Conservation (phyloP, 306 rosid genomes). For the Myrica gale region DNA sequence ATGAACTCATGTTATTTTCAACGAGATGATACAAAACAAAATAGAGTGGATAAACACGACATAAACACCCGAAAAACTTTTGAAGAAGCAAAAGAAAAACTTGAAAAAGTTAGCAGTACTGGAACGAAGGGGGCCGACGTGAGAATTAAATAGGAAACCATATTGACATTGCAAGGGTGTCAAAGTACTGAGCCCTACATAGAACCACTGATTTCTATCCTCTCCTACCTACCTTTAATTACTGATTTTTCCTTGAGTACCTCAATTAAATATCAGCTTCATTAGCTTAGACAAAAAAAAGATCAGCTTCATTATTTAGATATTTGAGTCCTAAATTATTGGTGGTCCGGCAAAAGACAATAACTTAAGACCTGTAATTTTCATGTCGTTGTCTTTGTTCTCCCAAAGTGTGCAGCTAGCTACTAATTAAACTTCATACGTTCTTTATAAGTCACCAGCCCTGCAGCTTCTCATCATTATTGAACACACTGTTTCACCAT, state of each 20-base stretch:
- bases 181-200: background rate
- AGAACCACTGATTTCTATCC: background rate
- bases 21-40: no score
- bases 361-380: constrained; percentile 17
- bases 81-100: no score
- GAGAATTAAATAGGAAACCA: background rate
- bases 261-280: no score
- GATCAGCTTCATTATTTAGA: constrained; percentile 24
- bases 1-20: no score
- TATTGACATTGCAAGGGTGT: background rate
- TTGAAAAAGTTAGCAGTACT: no score
- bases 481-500: constrained; percentile 8
- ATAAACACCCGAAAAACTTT: no score
- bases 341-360: constrained; percentile 37
- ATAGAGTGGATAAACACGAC: no score
- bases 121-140: background rate
- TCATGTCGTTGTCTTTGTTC: constrained; percentile 25
- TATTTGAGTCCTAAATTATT: constrained; percentile 38
- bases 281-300: no score
- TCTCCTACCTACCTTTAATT: constrained; percentile 22
- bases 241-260: constrained; percentile 8
- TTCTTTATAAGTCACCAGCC: no score
- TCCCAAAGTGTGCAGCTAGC: background rate
- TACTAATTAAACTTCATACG: background rate
- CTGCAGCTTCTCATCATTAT: background rate